Evolutionary conservation across 257 asterid species (phyloP).

Genomic region (Misopates orontium): DNA sequence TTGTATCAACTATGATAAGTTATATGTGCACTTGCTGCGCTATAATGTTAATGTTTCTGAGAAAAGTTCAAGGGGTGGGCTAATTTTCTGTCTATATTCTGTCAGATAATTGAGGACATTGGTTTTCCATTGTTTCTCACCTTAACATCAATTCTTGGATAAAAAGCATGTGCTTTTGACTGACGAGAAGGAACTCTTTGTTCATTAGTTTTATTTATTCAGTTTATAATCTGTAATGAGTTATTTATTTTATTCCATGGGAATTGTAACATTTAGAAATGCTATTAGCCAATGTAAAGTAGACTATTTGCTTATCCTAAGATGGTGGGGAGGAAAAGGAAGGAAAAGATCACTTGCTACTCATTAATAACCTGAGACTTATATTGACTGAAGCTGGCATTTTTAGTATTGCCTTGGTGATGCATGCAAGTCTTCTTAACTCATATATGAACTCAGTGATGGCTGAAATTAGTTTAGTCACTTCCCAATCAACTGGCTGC

Average conservation of each 20-base stretch:
- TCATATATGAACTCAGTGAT: neutral
- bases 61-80: neutral
- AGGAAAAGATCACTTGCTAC: neutral
- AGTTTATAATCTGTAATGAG: neutral
- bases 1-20: neutral
- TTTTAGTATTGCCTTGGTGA: neutral
- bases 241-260: neutral
- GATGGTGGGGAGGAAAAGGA: slow-evolving; percentile 1
- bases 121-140: neutral
- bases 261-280: neutral
- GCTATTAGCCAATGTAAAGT: neutral
- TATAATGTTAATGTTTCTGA: slow-evolving; percentile 1
- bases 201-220: neutral
- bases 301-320: slow-evolving; percentile 4
- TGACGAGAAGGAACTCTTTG: neutral
- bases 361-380: neutral
- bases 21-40: neutral
- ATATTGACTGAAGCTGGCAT: slow-evolving; percentile 1
- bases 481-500: neutral
- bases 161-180: neutral
- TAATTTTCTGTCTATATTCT: slow-evolving; percentile 2
- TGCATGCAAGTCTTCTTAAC: neutral
- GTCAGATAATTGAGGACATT: slow-evolving; percentile 3
- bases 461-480: neutral
- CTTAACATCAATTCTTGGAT: neutral